Percentiles rank a stretch among this genome's conserved stretches.
These are phyloP conservation scores for Trifolium repens DNA, from an alignment of 306 rosid genomes.

Conservation along the genomic window DNA sequence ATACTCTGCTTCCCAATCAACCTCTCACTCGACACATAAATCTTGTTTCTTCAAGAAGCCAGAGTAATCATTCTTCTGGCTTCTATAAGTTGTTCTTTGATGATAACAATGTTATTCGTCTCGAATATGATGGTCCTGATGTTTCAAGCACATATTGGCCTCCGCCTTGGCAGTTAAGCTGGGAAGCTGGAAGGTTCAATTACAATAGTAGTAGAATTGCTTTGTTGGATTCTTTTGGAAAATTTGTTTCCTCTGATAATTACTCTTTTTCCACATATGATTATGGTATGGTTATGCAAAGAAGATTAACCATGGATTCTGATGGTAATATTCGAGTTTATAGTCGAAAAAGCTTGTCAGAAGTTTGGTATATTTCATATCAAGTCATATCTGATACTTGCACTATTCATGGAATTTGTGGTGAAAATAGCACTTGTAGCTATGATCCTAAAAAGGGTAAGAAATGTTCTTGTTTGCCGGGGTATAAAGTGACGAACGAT, in stretches of 20 bases:
- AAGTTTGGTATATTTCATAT: conserved; percentile 47
- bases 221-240: conserved; percentile 27
- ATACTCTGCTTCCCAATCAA: conserved; percentile 58
- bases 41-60: conserved; percentile 43
- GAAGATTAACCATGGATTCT: conserved; percentile 37
- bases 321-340: conserved; percentile 51
- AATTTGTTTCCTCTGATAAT: conserved; percentile 18
- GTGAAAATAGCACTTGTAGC: conserved; percentile 41
- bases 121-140: conserved; percentile 35
- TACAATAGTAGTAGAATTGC: conserved; percentile 34
- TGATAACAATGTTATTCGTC: conserved; percentile 36
- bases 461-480: conserved; percentile 42
- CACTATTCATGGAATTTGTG: conserved; percentile 44
- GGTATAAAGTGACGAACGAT: conserved; percentile 27
- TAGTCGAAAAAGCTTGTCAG: not conserved
- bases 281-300: conserved; percentile 37
- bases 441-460: conserved; percentile 29
- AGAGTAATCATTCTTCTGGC: conserved; percentile 37
- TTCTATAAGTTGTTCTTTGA: conserved; percentile 43
- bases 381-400: conserved; percentile 26
- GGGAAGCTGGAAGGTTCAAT: conserved; percentile 13
- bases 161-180: not conserved
- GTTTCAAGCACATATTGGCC: conserved; percentile 46
- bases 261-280: conserved; percentile 25
- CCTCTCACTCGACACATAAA: conserved; percentile 31